Percentiles rank a stretch among this genome's conserved stretches.
Conservation (phyloP, 768 basidiomycete species). For the Lactifluus piperatus region DNA sequence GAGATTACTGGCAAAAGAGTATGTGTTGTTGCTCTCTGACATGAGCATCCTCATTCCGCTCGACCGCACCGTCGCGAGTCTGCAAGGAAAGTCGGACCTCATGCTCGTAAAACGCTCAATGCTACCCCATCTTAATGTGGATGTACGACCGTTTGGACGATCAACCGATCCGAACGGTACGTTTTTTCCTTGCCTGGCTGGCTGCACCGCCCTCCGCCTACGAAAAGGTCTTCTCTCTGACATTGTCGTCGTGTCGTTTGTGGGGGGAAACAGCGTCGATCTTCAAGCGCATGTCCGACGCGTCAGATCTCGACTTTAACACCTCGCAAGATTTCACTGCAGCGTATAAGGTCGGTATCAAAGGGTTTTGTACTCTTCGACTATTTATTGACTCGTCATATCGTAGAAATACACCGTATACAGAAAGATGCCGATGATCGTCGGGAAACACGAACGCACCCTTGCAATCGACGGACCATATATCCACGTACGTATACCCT, state of each 20-base stretch:
- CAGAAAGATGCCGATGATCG: constrained; percentile 90
- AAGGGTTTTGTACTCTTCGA: too few relatives aligned
- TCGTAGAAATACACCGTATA: constrained; percentile 84
- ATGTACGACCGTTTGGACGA: constrained; percentile 53
- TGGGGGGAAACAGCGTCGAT: constrained; percentile 60
- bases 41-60: constrained; percentile 77
- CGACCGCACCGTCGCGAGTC: constrained; percentile 92
- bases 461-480: constrained; percentile 95
- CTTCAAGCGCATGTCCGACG: constrained; percentile 81
- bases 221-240: neutral
- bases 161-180: constrained; percentile 91
- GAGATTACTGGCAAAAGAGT: constrained; percentile 67
- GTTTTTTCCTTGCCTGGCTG: constrained; percentile 16
- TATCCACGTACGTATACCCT: constrained; percentile 55
- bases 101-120: constrained; percentile 71
- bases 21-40: constrained; percentile 62
- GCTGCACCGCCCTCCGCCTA: neutral
- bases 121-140: constrained; percentile 62
- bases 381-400: neutral
- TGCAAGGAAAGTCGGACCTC: constrained; percentile 81
- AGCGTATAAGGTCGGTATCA: constrained; percentile 69
- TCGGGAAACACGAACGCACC: constrained; percentile 82
- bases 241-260: neutral
- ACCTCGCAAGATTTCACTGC: constrained; percentile 70
- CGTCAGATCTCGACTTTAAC: constrained; percentile 38